These are phyloP conservation scores for Leishmania mexicana DNA, from an alignment of 208 protist genomes.

Conservation along the genomic window DNA sequence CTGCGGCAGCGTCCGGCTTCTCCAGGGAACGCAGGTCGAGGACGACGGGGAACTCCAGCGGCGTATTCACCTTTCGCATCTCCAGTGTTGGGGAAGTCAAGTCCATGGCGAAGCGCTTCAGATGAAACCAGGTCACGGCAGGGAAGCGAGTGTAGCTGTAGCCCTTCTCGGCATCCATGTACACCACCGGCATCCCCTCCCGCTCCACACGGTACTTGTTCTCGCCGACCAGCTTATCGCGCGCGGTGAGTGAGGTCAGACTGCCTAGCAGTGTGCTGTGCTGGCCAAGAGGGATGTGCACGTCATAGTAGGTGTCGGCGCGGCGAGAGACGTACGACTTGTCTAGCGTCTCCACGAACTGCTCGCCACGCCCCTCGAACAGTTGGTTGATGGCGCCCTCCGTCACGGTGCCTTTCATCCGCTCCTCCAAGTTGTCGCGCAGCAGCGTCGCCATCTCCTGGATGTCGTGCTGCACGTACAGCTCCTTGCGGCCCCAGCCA, in stretches of 20 bases:
- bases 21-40: conserved; percentile 71
- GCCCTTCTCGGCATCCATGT: conserved; percentile 88
- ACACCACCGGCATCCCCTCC: conserved; percentile 68
- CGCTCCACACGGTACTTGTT: conserved; percentile 92
- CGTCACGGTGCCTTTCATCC: conserved; percentile 88
- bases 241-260: conserved; percentile 65
- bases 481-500: conserved; percentile 83
- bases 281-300: conserved; percentile 82
- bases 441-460: conserved; percentile 91
- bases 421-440: conserved; percentile 86
- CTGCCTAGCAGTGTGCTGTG: conserved; percentile 69
- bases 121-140: conserved; percentile 86
- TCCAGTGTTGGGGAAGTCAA: conserved; percentile 74
- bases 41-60: conserved; percentile 77
- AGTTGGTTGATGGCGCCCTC: conserved; percentile 86
- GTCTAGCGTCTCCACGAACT: conserved; percentile 87
- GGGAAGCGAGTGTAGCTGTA: conserved; percentile 84
- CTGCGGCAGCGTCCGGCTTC: conserved; percentile 23
- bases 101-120: conserved; percentile 94
- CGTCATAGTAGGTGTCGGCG: conserved; percentile 89
- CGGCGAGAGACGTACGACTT: conserved; percentile 66
- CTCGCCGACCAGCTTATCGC: conserved; percentile 87
- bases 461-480: conserved; percentile 91
- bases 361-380: conserved; percentile 80
- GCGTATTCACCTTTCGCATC: conserved; percentile 84